phyloP scores from a whole-genome alignment of 176 grass and related monocot species.

The Cenchrus americanus region DNA sequence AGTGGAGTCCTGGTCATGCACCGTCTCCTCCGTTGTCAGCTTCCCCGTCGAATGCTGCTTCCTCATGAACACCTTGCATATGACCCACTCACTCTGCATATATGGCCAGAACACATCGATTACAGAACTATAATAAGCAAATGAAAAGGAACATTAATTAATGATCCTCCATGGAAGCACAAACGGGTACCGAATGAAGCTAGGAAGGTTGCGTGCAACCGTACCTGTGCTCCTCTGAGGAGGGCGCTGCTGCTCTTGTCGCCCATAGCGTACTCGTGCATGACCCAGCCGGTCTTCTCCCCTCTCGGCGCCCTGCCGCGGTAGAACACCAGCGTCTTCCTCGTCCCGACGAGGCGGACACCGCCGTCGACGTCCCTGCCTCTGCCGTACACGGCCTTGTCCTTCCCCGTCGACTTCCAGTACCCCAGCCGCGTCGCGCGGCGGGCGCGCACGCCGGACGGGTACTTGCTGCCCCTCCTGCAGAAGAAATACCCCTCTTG shows the following conservation, averaged over 20 bases:
- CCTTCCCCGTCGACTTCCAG: slow-evolving; percentile 67
- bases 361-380: neutral
- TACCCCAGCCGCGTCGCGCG: slow-evolving; percentile 53
- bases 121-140: neutral
- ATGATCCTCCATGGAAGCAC: neutral
- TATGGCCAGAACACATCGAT: neutral
- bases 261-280: slow-evolving; percentile 56
- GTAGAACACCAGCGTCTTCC: slow-evolving; percentile 64
- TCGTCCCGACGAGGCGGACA: slow-evolving; percentile 45
- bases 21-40: neutral
- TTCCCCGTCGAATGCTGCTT: neutral
- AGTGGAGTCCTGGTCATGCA: neutral
- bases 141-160: neutral
- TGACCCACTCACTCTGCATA: slow-evolving; percentile 51
- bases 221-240: slow-evolving; percentile 37
- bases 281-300: slow-evolving; percentile 50
- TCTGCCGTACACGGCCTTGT: slow-evolving; percentile 37
- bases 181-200: neutral
- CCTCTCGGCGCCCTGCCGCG: slow-evolving; percentile 49
- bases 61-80: slow-evolving; percentile 50
- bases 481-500: slow-evolving; percentile 59
- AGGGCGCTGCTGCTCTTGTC: neutral
- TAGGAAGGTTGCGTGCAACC: neutral
- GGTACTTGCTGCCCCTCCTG: slow-evolving; percentile 51
- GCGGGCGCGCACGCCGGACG: slow-evolving; percentile 45